Base-by-base conservation (phyloP, 352 stramenopile species). In the Elongisporangium prolatum region DNA sequence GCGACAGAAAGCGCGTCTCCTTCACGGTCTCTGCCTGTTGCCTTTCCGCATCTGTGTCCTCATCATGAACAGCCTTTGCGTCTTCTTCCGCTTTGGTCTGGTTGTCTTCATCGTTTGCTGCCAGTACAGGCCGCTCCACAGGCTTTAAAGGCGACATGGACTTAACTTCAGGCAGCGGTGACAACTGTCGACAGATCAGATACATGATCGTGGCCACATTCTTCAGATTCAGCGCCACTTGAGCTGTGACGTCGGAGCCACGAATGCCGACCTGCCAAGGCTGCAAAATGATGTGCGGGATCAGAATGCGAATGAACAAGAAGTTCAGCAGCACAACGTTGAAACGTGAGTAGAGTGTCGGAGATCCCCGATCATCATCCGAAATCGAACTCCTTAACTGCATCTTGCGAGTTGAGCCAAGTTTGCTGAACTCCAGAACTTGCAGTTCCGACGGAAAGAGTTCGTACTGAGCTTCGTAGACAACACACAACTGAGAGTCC, bases 311-410 rank as follows among this genome's bases (percentile, higher is more conserved):
- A 2, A 87, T 54, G 18, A 85, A 59, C 25, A 92, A 24, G 40
- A 92, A 89, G 57, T 87, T 89, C 53, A 86, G 53, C 20, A 86
- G 25, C 16, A 90, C 64, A 3, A 91, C 51, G 56, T 88, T 67
- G 57, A 81, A 84, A 2, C 74, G 72, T 9, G 71, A 63, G 37
- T 68, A 67, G 4, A 17, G 11, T 7, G 9, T 44, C 34, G 34
- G 34, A 44, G 7, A 16, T 44, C 34, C 34, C 34, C 10, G 28
- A 38, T 38, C 28, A 10, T n/a, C 8, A 8, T 44, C 34, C 10
- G 34, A 17, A 1, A 44, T 44, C 34, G 10, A 44, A 13, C 34
- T 4, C 5, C 2, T 44, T 13, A 44, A 44, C 34, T 9, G 10
- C 34, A 44, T 44, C 10, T 44, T 44, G 6, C 34, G 66, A 4